Conservation (phyloP, 345 rosid species). For the Pistacia vera region DNA sequence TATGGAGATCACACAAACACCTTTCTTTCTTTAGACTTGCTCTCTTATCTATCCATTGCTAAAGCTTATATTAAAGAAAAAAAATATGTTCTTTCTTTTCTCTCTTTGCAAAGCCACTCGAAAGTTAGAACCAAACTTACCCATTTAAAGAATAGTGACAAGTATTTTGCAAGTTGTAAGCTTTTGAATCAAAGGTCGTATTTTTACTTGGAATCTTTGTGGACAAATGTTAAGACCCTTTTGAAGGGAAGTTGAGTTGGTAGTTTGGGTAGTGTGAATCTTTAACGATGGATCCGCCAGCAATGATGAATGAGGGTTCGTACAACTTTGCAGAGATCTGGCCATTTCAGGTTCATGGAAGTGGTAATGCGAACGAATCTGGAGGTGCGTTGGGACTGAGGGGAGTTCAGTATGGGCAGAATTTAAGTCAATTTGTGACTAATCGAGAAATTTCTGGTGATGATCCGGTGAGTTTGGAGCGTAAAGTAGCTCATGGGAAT, state of each 20-base stretch:
- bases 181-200: background rate
- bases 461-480: constrained; percentile 49
- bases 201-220: background rate
- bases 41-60: constrained; percentile 9
- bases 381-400: constrained; percentile 33
- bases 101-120: background rate
- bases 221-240: background rate
- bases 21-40: background rate
- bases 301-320: constrained; percentile 57
- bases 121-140: background rate
- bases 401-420: constrained; percentile 36
- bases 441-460: constrained; percentile 35
- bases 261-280: background rate
- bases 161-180: background rate
- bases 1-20: constrained; percentile 41
- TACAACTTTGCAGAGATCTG: constrained; percentile 77
- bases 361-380: constrained; percentile 20
- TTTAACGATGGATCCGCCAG: constrained; percentile 68
- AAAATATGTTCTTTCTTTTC: background rate
- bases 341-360: constrained; percentile 64
- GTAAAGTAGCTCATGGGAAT: constrained; percentile 31
- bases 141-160: background rate
- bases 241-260: background rate
- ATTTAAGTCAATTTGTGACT: constrained; percentile 34
- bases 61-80: background rate